Evolutionary conservation across 345 rosid genomes (phyloP).

Genomic region (Bruguiera sexangula): DNA sequence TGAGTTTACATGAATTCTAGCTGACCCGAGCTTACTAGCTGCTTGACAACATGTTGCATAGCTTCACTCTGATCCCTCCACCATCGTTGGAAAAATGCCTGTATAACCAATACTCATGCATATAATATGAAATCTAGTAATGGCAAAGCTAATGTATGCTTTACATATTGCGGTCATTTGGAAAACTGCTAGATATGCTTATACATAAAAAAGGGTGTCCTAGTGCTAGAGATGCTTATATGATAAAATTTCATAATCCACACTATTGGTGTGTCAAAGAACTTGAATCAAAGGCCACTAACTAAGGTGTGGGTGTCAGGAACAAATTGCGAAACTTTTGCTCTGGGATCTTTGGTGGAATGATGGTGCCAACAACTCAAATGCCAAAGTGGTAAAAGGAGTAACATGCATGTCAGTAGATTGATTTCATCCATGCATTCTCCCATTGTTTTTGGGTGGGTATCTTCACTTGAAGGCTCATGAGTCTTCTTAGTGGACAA

Average conservation of each 20-base stretch:
- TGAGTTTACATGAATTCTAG: conserved; percentile 75
- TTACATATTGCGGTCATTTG: background rate
- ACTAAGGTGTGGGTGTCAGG: too few relatives aligned
- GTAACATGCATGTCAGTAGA: too few relatives aligned
- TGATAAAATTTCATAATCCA: background rate
- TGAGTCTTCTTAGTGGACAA: background rate
- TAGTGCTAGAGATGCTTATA: background rate
- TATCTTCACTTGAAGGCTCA: background rate
- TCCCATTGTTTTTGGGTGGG: background rate
- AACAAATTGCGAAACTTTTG: background rate
- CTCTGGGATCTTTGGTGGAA: background rate
- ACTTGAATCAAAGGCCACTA: background rate
- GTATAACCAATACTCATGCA: conserved; percentile 15
- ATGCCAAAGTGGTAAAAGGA: conserved; percentile 1
- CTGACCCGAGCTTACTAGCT: conserved; percentile 71
- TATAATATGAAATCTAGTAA: background rate
- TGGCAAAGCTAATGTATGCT: background rate
- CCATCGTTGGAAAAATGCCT: conserved; percentile 99
- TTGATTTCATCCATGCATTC: background rate
- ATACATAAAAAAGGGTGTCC: too few relatives aligned
- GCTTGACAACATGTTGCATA: conserved; percentile 51
- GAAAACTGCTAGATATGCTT: background rate
- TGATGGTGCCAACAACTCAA: background rate
- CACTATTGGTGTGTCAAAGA: background rate
- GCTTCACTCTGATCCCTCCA: conserved; percentile 82